Evolutionary conservation across 192 early-diverging fungal species (phyloP).

Genomic region (Oehlia diaphana): DNA sequence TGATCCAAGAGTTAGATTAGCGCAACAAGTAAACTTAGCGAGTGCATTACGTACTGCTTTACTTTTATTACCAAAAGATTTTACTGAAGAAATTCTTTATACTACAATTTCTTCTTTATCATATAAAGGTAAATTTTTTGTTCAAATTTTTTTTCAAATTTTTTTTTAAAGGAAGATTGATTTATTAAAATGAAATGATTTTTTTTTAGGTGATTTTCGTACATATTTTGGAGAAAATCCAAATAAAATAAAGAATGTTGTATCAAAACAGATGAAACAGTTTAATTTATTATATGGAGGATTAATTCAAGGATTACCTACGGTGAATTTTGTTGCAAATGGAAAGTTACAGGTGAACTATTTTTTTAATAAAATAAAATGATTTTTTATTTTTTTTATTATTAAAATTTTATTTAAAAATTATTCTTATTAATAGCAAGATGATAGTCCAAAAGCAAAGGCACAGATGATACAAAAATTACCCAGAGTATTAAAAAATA

Average conservation of each 20-base stretch:
- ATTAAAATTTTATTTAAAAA: neutral
- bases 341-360: conserved; percentile 4
- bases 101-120: conserved; percentile 81
- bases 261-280: conserved; percentile 68
- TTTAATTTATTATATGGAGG: conserved; percentile 59
- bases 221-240: conserved; percentile 94
- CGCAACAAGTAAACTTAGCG: conserved; percentile 83
- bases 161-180: neutral
- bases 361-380: neutral
- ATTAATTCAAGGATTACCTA: conserved; percentile 52
- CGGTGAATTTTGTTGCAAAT: conserved; percentile 36
- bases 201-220: conserved; percentile 80
- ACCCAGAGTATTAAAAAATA: conserved; percentile 73
- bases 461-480: conserved; percentile 76
- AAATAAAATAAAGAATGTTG: conserved; percentile 93
- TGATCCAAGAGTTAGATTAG: conserved; percentile 71
- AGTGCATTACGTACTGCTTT: conserved; percentile 83
- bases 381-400: too few species aligned
- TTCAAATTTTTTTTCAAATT: neutral
- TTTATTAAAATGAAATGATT: neutral
- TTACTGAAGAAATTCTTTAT: conserved; percentile 83
- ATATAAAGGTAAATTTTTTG: conserved; percentile 51
- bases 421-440: conserved; percentile 55
- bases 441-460: conserved; percentile 59
- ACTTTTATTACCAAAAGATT: conserved; percentile 77